phyloP scores from a whole-genome alignment of 768 basidiomycete genomes.

The Trametes meyenii region DNA sequence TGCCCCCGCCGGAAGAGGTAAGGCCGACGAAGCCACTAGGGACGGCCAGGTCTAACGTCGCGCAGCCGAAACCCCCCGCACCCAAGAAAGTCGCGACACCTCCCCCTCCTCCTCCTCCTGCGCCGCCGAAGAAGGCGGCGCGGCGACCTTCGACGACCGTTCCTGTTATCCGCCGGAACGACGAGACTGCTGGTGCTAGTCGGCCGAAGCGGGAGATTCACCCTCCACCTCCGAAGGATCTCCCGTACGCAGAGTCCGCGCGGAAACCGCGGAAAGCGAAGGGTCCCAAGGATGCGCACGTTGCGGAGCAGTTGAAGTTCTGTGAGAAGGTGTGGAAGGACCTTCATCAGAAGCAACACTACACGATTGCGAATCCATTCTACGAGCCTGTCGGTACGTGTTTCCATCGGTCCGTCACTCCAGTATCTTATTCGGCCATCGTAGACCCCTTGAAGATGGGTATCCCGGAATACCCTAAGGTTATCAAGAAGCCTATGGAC shows the following conservation, averaged over 20 bases:
- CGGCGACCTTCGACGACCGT: slow-evolving; percentile 81
- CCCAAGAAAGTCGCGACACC: slow-evolving; percentile 46
- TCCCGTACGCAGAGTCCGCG: slow-evolving; percentile 78
- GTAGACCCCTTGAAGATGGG: slow-evolving; percentile 80
- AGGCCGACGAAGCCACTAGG: slow-evolving; percentile 5
- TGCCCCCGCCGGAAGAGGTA: slow-evolving; percentile 81
- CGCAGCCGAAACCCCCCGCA: slow-evolving; percentile 46
- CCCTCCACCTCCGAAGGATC: slow-evolving; percentile 90
- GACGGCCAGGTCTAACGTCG: slow-evolving; percentile 26
- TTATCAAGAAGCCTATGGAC: slow-evolving; percentile 97
- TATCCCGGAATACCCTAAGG: slow-evolving; percentile 82
- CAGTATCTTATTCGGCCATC: not conserved
- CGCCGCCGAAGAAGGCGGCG: slow-evolving; percentile 48
- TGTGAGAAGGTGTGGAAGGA: slow-evolving; percentile 77
- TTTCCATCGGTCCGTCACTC: slow-evolving; percentile 5
- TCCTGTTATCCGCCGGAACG: slow-evolving; percentile 82
- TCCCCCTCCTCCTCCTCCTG: slow-evolving; percentile 45
- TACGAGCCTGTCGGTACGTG: slow-evolving; percentile 90
- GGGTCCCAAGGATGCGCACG: slow-evolving; percentile 62
- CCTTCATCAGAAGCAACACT: slow-evolving; percentile 79
- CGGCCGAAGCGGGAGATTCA: slow-evolving; percentile 99
- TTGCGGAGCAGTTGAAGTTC: slow-evolving; percentile 82
- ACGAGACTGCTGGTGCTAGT: slow-evolving; percentile 52
- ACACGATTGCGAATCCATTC: slow-evolving; percentile 75
- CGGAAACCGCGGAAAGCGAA: slow-evolving; percentile 70